Evolutionary conservation across 2,329 filamentous ascomycete genomes (phyloP).

Genomic region (Domatiomyces globalis): DNA sequence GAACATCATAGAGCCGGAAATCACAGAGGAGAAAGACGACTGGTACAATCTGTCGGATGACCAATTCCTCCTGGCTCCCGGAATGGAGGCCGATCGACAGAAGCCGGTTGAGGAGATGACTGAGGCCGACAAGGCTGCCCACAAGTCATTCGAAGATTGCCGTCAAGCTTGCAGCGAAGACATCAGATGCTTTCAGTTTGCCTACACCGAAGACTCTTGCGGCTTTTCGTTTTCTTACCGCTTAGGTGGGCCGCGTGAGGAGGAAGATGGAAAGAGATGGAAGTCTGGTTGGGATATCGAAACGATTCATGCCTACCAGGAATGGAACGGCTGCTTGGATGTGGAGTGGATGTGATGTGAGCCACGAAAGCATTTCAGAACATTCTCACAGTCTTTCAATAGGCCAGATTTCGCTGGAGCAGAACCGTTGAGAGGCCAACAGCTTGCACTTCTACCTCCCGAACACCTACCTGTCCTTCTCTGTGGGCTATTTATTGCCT

Average conservation of each 20-base stretch:
- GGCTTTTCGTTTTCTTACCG: conserved; percentile 2
- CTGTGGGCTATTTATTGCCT: background rate
- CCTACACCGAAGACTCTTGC: conserved; percentile 1
- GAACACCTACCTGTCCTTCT: background rate
- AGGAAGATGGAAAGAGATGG: background rate
- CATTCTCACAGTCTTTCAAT: background rate
- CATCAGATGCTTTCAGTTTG: conserved; percentile 9
- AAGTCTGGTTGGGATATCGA: conserved; percentile 1
- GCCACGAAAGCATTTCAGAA: background rate
- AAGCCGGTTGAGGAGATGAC: conserved; percentile 9
- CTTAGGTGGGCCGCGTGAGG: background rate
- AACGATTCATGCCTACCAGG: background rate
- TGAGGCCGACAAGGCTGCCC: conserved; percentile 5
- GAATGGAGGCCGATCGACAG: conserved; percentile 7
- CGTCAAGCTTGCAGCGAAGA: conserved; percentile 8
- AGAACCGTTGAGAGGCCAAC: background rate
- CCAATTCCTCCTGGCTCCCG: conserved; percentile 8
- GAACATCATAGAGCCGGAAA: conserved; percentile 7
- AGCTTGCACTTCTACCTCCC: background rate
- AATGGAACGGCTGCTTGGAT: background rate
- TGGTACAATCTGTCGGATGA: conserved; percentile 13
- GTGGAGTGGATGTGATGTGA: background rate
- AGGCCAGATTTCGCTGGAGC: background rate
- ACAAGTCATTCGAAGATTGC: conserved; percentile 7
- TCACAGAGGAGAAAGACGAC: conserved; percentile 7